A percentile compares a stretch with the other conserved stretches of the same genome.
phyloP scores from a whole-genome alignment of 257 asterid species.

The Orobanche coerulescens region DNA sequence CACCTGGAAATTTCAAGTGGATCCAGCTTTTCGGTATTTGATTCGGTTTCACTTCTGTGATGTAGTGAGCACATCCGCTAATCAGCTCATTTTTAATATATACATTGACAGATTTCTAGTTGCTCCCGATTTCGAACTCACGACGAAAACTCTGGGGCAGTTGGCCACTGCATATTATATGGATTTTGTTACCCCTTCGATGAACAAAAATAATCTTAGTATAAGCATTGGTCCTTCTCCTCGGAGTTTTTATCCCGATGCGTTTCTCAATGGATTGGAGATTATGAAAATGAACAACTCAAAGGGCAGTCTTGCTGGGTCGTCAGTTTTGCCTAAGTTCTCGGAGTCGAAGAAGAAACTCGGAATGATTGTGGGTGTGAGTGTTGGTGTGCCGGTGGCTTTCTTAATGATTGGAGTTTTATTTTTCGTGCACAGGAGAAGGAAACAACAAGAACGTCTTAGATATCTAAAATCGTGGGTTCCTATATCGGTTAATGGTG shows the following conservation, averaged over 20 bases:
- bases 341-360: constrained; percentile 38
- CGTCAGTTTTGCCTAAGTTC: constrained; percentile 28
- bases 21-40: constrained; percentile 54
- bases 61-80: constrained; percentile 43
- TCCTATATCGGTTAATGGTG: constrained; percentile 71
- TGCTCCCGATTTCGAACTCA: constrained; percentile 40
- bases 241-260: constrained; percentile 38
- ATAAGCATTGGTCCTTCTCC: constrained; percentile 63
- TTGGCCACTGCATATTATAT: constrained; percentile 47
- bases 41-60: constrained; percentile 83
- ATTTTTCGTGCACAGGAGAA: constrained; percentile 38
- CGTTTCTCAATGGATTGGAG: constrained; percentile 76
- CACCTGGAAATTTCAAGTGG: constrained; percentile 63
- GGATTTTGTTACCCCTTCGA: constrained; percentile 49
- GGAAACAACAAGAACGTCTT: constrained; percentile 45
- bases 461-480: constrained; percentile 65
- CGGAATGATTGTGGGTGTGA: constrained; percentile 59
- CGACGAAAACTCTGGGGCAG: constrained; percentile 18
- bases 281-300: constrained; percentile 69
- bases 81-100: constrained; percentile 44
- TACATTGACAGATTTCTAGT: constrained; percentile 39
- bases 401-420: constrained; percentile 34
- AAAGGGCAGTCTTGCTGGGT: constrained; percentile 51
- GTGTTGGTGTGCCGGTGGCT: constrained; percentile 37
- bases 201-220: constrained; percentile 25